phyloP scores from a whole-genome alignment of 495 filamentous ascomycete species.

The Cenococcum geophilum region DNA sequence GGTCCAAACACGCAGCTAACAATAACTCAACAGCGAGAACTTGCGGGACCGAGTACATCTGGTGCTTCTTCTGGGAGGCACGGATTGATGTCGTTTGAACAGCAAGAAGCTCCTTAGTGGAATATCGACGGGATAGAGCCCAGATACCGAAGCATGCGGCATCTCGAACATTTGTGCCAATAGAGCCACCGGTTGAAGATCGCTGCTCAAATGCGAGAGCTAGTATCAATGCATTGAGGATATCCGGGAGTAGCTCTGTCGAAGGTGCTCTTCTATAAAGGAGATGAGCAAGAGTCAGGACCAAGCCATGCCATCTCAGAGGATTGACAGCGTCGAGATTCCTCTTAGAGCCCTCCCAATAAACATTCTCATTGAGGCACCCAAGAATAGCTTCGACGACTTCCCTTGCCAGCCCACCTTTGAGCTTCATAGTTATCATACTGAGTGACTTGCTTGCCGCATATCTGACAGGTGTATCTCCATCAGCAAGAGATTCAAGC shows the following conservation, averaged over 20 bases:
- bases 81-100: slow-evolving; percentile 41
- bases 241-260: slow-evolving; percentile 55
- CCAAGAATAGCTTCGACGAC: slow-evolving; percentile 80
- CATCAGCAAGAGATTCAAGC: slow-evolving; percentile 64
- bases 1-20: slow-evolving; percentile 76
- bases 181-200: slow-evolving; percentile 67
- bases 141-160: slow-evolving; percentile 94
- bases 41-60: slow-evolving; percentile 56
- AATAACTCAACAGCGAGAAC: slow-evolving; percentile 73
- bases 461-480: slow-evolving; percentile 82
- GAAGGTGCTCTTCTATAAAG: slow-evolving; percentile 73
- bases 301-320: slow-evolving; percentile 84
- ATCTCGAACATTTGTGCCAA: slow-evolving; percentile 93
- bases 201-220: slow-evolving; percentile 83
- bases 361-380: slow-evolving; percentile 66
- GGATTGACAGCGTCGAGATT: slow-evolving; percentile 70
- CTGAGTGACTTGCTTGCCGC: slow-evolving; percentile 90
- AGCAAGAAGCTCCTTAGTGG: slow-evolving; percentile 65
- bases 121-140: slow-evolving; percentile 83
- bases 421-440: slow-evolving; percentile 70
- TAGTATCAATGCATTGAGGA: slow-evolving; percentile 62
- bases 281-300: slow-evolving; percentile 78
- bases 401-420: slow-evolving; percentile 70
- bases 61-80: slow-evolving; percentile 9
- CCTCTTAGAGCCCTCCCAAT: slow-evolving; percentile 53